A percentile compares a stretch with the other conserved stretches of the same genome.
These are phyloP conservation scores for Massariosphaeria phaeospora DNA, from an alignment of 495 filamentous ascomycete genomes.

Conservation along the genomic window DNA sequence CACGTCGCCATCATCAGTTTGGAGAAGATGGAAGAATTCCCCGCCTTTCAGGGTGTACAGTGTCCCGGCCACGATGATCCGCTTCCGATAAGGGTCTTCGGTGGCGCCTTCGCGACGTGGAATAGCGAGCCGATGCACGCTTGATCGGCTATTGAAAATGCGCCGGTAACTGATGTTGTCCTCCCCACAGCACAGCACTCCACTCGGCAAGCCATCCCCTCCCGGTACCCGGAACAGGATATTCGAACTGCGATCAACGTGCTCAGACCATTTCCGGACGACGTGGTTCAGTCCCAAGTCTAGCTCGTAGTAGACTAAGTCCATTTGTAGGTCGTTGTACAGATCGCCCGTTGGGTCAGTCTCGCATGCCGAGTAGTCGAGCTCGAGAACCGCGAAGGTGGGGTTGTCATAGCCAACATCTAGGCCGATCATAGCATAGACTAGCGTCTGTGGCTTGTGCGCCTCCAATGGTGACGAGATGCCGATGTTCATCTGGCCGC, in stretches of 20 bases:
- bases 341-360: conserved; percentile 85
- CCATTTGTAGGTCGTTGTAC: conserved; percentile 75
- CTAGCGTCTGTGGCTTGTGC: conserved; percentile 88
- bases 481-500: conserved; percentile 86
- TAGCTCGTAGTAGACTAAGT: conserved; percentile 92
- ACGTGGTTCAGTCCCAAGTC: conserved; percentile 97
- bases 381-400: conserved; percentile 87
- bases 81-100: conserved; percentile 88
- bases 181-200: conserved; percentile 89
- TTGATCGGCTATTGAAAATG: conserved; percentile 74
- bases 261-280: conserved; percentile 89
- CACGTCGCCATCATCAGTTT: conserved; percentile 92
- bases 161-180: conserved; percentile 94
- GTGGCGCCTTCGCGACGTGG: conserved; percentile 78
- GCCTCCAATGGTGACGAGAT: conserved; percentile 98
- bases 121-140: conserved; percentile 68
- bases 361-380: conserved; percentile 88
- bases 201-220: conserved; percentile 87
- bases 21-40: conserved; percentile 96
- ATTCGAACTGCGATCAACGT: conserved; percentile 82
- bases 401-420: conserved; percentile 98
- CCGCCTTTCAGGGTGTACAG: conserved; percentile 89
- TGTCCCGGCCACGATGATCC: conserved; percentile 77
- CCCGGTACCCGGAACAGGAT: conserved; percentile 95
- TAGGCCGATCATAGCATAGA: conserved; percentile 77